These are phyloP conservation scores for Sporothrix euskadiensis DNA, from an alignment of 2,329 filamentous ascomycete species.

Conservation along the genomic window DNA sequence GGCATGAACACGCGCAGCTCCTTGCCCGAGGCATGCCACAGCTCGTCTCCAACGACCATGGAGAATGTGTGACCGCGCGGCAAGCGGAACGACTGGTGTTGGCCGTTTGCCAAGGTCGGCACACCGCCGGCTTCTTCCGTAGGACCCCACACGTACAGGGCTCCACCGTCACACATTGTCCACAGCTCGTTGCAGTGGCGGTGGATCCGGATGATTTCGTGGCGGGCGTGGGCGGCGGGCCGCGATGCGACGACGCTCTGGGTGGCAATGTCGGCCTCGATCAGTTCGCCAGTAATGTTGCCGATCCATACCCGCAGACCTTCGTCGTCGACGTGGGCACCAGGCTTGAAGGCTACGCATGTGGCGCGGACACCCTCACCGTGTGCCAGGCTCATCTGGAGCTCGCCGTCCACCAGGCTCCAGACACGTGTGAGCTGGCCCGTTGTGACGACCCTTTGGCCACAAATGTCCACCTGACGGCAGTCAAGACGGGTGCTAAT, in stretches of 20 bases:
- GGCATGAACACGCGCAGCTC: slow-evolving; percentile 84
- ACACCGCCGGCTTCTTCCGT: slow-evolving; percentile 59
- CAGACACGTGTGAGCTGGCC: slow-evolving; percentile 86
- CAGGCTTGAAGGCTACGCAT: slow-evolving; percentile 82
- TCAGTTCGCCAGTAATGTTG: slow-evolving; percentile 81
- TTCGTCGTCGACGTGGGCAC: slow-evolving; percentile 73
- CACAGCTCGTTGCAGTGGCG: slow-evolving; percentile 87
- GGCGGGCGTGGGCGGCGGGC: slow-evolving; percentile 70
- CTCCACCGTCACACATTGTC: slow-evolving; percentile 88
- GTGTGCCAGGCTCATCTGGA: slow-evolving; percentile 77
- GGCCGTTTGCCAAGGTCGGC: slow-evolving; percentile 72
- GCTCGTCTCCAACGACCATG: slow-evolving; percentile 76
- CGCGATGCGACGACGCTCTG: slow-evolving; percentile 70
- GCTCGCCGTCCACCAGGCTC: slow-evolving; percentile 79
- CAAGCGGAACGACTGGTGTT: slow-evolving; percentile 71
- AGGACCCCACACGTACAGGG: slow-evolving; percentile 82
- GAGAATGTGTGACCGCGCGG: slow-evolving; percentile 84
- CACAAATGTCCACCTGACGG: slow-evolving; percentile 82
- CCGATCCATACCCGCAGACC: slow-evolving; percentile 85
- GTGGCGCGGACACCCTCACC: slow-evolving; percentile 82
- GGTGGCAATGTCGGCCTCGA: slow-evolving; percentile 80
- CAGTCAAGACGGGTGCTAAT: slow-evolving; percentile 86
- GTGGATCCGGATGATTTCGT: slow-evolving; percentile 81
- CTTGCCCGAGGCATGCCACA: slow-evolving; percentile 88
- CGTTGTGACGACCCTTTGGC: slow-evolving; percentile 81